Base-by-base conservation (phyloP, 2,329 filamentous ascomycete genomes). In the Botryosphaeria dothidea region DNA sequence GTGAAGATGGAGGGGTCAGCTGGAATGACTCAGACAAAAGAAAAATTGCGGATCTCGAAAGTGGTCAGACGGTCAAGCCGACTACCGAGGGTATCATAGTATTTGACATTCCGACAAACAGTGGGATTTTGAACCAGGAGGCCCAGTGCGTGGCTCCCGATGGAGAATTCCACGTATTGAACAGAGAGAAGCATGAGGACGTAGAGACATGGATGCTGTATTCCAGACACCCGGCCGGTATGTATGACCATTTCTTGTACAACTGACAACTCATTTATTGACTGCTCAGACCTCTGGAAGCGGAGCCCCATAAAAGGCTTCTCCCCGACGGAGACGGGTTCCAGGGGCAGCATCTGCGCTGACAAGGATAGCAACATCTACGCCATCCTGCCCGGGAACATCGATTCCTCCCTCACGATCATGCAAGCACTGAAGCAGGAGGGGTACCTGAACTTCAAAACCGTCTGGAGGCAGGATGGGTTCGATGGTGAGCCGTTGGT, bases 101-200 rank as follows among this genome's bases (percentile, higher is more conserved):
- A 1, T 82, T 80, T 62, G 70, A 71, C 2, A 81, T 84, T n/a
- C 77, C 79, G 0, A 81, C 80, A 67, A 77, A 77, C 3, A 79
- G 74, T 23, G 79, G 83, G 1, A 77, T 85, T 61, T 78, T 80
- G 65, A 85, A 84, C 67, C 82, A 85, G 71, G 82, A 84, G 72
- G 78, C 79, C 3, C 82, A 85, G 67, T 79, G 78, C 7, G 79
- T 80, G 2, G 82, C 84, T 52, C 66, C 68, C 2, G 75, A 75
- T 2, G 82, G 82, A 0, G 78, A 81, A 1, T 80, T 84, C 64
- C 82, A 84, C 61, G 79, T 83, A 0, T 68, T 84, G 31, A 85
- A 84, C 67, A 75, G 82, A 3, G 81, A 84, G 60, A 77, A 73
- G 36, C 25, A 27, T 2, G 34, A 41, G 4, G 21, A 27, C 3